phyloP scores from a whole-genome alignment of 176 grass and related monocot genomes.

The Saccharum spontaneum region DNA sequence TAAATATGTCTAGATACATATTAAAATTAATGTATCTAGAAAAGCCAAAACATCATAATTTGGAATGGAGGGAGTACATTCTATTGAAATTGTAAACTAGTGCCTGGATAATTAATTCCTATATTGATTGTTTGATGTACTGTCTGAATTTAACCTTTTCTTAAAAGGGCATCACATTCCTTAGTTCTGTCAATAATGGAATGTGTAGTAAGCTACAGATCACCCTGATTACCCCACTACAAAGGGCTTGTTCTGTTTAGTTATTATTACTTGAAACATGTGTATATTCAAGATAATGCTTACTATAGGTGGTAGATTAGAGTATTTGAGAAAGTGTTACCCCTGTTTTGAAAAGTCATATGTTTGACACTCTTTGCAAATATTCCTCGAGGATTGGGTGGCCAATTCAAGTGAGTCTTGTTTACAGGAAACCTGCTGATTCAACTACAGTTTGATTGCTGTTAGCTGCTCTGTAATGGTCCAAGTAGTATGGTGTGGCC shows the following conservation, averaged over 20 bases:
- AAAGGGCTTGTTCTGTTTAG: neutral
- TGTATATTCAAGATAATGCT: neutral
- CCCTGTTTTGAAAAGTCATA: neutral
- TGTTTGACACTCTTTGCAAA: neutral
- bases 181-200: neutral
- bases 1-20: no score
- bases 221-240: neutral
- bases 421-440: neutral
- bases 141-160: neutral
- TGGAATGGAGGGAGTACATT: neutral
- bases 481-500: neutral
- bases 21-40: no score
- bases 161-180: neutral
- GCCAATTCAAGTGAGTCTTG: neutral
- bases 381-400: neutral
- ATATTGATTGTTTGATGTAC: neutral
- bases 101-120: neutral
- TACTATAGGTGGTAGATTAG: neutral
- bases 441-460: neutral
- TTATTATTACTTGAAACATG: neutral
- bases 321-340: neutral
- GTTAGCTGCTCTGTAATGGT: neutral
- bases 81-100: neutral
- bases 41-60: no score
- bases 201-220: neutral